These are phyloP conservation scores for Crinitomyces ghanaensis DNA, from an alignment of 805 yeast species.

Conservation along the genomic window DNA sequence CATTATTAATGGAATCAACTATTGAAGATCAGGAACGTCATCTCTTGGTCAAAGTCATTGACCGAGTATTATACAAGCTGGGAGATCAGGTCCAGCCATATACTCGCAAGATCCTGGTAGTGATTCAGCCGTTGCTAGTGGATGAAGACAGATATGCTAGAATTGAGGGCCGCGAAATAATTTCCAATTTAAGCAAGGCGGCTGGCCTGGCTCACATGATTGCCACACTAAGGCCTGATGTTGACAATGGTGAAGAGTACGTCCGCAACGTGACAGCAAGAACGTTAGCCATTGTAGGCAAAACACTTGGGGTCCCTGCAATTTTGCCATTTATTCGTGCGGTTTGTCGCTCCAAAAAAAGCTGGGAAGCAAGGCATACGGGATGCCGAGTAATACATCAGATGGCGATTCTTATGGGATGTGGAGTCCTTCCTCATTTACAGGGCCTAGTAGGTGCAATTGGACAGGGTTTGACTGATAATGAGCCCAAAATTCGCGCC, in stretches of 20 bases:
- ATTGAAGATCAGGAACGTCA: conserved; percentile 79
- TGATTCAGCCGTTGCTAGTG: conserved; percentile 64
- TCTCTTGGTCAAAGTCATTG: conserved; percentile 63
- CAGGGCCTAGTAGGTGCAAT: conserved; percentile 54
- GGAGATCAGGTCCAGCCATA: conserved; percentile 60
- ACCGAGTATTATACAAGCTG: conserved; percentile 53
- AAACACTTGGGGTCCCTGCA: conserved; percentile 60
- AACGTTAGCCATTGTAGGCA: conserved; percentile 74
- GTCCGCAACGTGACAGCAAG: conserved; percentile 67
- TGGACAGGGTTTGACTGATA: conserved; percentile 49
- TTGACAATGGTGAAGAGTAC: conserved; percentile 73
- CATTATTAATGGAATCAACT: conserved; percentile 58
- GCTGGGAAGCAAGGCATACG: conserved; percentile 76
- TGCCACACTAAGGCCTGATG: conserved; percentile 67
- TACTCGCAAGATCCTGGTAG: conserved; percentile 59
- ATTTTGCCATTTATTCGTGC: conserved; percentile 74
- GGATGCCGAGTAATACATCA: conserved; percentile 72
- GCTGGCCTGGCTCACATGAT: conserved; percentile 77
- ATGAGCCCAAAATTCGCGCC: conserved; percentile 52
- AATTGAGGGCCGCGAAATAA: conserved; percentile 67
- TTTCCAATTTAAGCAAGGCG: conserved; percentile 62
- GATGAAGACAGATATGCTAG: conserved; percentile 72
- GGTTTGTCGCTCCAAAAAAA: conserved; percentile 61
- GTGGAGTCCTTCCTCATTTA: conserved; percentile 65
- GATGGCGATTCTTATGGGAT: conserved; percentile 54